phyloP scores from a whole-genome alignment of 345 rosid genomes.

The Euphorbia pulcherrima region DNA sequence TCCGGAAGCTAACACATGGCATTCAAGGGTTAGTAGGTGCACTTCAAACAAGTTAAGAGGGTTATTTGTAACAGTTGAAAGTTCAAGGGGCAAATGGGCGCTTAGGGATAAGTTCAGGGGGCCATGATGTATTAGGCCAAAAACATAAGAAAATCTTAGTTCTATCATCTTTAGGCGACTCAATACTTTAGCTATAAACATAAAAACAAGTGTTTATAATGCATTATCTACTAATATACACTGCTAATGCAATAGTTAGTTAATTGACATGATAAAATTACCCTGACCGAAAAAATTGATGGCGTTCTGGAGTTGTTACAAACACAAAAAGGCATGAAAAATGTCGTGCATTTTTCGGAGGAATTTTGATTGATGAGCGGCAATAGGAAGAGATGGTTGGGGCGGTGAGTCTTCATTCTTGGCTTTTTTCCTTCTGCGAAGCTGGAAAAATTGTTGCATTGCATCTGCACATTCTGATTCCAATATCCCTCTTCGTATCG shows the following conservation, averaged over 20 bases:
- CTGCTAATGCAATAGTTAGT: neutral
- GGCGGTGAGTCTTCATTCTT: conserved; percentile 40
- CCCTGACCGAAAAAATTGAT: neutral
- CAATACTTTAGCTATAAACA: neutral
- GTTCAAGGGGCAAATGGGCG: no score
- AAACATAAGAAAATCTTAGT: neutral
- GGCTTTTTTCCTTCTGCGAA: conserved; percentile 70
- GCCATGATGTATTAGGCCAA: no score
- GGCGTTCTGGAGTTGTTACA: conserved; percentile 31
- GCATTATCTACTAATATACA: neutral
- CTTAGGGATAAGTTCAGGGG: no score
- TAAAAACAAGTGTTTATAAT: no score
- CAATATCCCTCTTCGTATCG: conserved; percentile 68
- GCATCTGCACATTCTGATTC: conserved; percentile 73
- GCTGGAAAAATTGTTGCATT: conserved; percentile 92
- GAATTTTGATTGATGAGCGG: conserved; percentile 61
- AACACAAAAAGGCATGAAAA: conserved; percentile 63
- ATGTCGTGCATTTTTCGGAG: conserved; percentile 69
- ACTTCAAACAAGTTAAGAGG: no score
- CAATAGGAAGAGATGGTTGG: conserved; percentile 51
- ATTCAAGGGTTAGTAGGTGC: no score
- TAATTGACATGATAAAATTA: neutral
- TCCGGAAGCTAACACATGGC: no score
- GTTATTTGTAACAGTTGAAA: no score
- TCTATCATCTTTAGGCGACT: neutral